Base-by-base conservation (phyloP, 805 yeast genomes). In the Yamadazyma ubonensis region DNA sequence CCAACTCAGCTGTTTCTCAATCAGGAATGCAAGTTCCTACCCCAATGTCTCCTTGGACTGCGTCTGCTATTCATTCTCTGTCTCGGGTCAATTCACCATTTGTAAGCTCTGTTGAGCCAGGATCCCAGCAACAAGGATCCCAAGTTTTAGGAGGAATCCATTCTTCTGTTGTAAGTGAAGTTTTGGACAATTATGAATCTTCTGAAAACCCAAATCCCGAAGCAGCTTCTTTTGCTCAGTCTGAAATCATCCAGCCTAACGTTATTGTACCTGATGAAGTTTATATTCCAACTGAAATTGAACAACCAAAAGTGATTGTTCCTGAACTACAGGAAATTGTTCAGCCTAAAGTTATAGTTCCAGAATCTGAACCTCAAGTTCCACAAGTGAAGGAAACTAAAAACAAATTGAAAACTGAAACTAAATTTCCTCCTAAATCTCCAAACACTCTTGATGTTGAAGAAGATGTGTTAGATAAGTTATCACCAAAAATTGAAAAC, bases 21-120 rank as follows among this genome's bases (percentile, higher is more conserved):
- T 9, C 37, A 8, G 36, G 36, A 18, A 23, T 31, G 12, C 43
- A 33, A 29, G 38, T 18, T 11, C 64, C 69, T 3, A 54, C 70
- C 12, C 70, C 72, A 4, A 50, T 65, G 36, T 68, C 73, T 4
- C 74, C 74, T 4, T 69, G 73, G 75, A 38, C 58, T 17, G 20
- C 26, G n/a, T 46, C 65, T 6, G 56, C 62, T 9, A 53, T 56
- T 10, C 67, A 57, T 36, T 49, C 62, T 5, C 58, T 45, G 42
- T 65, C 71, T 3, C 53, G 74, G 17, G 70, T 60, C 15, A 59
- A 55, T 40, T 67, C 73, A 5, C 75, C 75, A 3, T 69, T 68
- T 46, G 60, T 61, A 22, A 61, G 68, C 6, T 27, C 33, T 14
- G 22, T 10, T 20, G 36, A 29, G 14, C 18, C 39, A 5, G 57